Evolutionary conservation across 1,139 yeast species (phyloP).

Genomic region (Eremothecium cymbalariae): DNA sequence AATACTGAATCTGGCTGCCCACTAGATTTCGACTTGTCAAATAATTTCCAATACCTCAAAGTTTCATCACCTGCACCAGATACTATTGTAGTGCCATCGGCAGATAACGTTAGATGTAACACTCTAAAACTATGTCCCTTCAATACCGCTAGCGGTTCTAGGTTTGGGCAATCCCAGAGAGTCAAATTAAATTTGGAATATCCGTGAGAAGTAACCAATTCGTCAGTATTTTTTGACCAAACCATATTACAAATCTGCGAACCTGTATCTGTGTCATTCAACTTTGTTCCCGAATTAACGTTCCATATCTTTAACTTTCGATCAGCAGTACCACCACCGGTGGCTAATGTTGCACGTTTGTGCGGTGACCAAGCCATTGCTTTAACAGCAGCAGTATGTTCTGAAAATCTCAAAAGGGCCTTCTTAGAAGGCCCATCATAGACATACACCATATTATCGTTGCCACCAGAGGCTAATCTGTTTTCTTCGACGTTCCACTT

Average conservation of each 20-base stretch:
- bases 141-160: constrained; percentile 88
- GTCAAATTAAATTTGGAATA: constrained; percentile 85
- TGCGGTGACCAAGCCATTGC: constrained; percentile 98
- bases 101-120: constrained; percentile 80
- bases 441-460: constrained; percentile 74
- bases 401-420: constrained; percentile 69
- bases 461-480: constrained; percentile 87
- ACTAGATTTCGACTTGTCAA: constrained; percentile 61
- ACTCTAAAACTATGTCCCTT: constrained; percentile 95
- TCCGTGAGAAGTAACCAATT: constrained; percentile 91
- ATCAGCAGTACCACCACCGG: constrained; percentile 98
- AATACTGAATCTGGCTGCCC: constrained; percentile 53
- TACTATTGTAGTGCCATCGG: constrained; percentile 96
- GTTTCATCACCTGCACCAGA: constrained; percentile 99
- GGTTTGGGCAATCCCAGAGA: constrained; percentile 88
- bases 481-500: constrained; percentile 89
- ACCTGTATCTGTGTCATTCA: constrained; percentile 82
- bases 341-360: constrained; percentile 83
- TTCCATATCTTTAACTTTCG: constrained; percentile 89
- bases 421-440: constrained; percentile 75
- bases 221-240: constrained; percentile 91
- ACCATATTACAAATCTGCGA: constrained; percentile 91
- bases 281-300: constrained; percentile 64
- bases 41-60: constrained; percentile 84
- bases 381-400: constrained; percentile 91